These are phyloP conservation scores for Syzygium jambos DNA, from an alignment of 345 rosid species.

Conservation along the genomic window DNA sequence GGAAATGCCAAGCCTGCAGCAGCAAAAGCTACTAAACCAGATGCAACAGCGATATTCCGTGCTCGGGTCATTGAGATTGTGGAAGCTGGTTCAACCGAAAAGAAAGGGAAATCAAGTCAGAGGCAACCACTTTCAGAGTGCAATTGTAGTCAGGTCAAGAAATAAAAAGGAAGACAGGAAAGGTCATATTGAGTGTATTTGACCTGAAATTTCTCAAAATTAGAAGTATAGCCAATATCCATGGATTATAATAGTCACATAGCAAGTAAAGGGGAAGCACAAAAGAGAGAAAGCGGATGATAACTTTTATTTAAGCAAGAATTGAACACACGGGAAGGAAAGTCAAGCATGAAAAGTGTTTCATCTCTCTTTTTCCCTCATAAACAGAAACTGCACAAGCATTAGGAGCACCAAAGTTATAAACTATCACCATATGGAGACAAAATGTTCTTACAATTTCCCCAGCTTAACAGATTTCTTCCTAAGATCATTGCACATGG, in stretches of 20 bases:
- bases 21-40: conserved; percentile 74
- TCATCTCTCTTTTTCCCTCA: background rate
- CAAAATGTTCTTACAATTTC: too few relatives aligned
- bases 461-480: background rate
- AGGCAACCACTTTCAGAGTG: background rate
- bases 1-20: conserved; percentile 82
- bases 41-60: conserved; percentile 64
- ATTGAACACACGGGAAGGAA: background rate
- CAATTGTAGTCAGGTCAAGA: background rate
- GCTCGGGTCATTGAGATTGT: conserved; percentile 33
- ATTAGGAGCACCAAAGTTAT: background rate
- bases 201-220: background rate
- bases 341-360: background rate
- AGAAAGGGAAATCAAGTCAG: background rate
- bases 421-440: background rate
- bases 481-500: background rate
- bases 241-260: background rate
- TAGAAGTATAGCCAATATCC: background rate
- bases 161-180: background rate
- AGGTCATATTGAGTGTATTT: background rate
- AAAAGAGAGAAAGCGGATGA: background rate
- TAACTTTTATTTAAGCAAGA: background rate
- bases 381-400: background rate
- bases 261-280: background rate
- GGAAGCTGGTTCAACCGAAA: conserved; percentile 3